Base-by-base conservation (phyloP, 2,329 filamentous ascomycete species). In the Trichoderma simmonsii region DNA sequence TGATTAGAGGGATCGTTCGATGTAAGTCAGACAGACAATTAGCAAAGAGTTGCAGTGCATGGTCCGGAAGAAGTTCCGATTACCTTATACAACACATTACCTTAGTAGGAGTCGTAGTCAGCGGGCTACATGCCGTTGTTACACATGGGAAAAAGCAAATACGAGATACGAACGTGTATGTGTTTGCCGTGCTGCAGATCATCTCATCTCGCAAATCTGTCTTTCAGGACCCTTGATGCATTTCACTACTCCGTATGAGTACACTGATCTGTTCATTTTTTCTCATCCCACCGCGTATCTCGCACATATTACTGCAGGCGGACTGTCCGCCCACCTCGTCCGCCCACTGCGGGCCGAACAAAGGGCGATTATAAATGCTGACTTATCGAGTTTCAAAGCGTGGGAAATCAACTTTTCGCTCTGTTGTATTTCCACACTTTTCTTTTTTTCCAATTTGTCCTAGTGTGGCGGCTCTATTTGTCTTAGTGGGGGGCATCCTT, bases 341-440 rank as follows among this genome's bases (percentile, higher is more conserved):
- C 43, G 15, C 36, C 36, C 36, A 64, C 36, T 32, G 14, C 26
- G 36, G 36, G 61, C 36, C 15, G 24, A 39, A 39, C 18, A 12
- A 15, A 14, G 1, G 1, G 21, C 36, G 65, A 57, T 68, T 68
- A 68, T 68, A 59, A 68, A 68, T 68, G 65, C 65, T 68, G 39
- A 68, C 43, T 68, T 68, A 60, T n/a, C 65, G 1, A 54, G 59
- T 68, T 39, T 54, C 15, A 30, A 68, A 68, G 15, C n/a, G n/a
- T 34, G 62, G 8, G 43, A 51, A 51, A 51, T 51, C 43, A 51
- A 21, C 43, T 51, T 51, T 51, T 51, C 24, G 11, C 12, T 59
- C 30, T 15, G 59, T 32, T 43, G 34, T 15, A 60, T 60, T 34
- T 12, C 48, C 48, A 21, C 48, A 24, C n/a, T 21, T 12, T 54